Conservation (phyloP, 768 basidiomycete species). For the Guyanaporus albipodus region DNA sequence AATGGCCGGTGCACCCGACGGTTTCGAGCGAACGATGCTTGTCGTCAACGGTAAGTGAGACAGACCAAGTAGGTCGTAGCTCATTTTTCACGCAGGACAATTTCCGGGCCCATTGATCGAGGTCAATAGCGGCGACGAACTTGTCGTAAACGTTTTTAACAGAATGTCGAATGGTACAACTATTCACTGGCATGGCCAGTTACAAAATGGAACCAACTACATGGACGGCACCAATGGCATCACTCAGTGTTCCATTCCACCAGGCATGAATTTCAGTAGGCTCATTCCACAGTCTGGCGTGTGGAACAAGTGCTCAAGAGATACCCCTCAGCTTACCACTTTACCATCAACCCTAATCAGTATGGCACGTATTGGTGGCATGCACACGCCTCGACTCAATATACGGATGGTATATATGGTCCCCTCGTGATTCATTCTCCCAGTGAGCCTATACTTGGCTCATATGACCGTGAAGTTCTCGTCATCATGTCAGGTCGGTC, state of each 20-base stretch:
- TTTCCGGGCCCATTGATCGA: slow-evolving; percentile 34
- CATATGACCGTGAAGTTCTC: slow-evolving; percentile 39
- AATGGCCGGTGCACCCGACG: slow-evolving; percentile 39
- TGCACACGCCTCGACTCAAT: slow-evolving; percentile 35
- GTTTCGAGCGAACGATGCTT: slow-evolving; percentile 38
- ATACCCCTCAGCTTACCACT: slow-evolving; percentile 30
- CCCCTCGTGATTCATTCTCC: slow-evolving; percentile 45
- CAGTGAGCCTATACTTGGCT: slow-evolving; percentile 27
- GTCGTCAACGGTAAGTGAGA: slow-evolving; percentile 42
- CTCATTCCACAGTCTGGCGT: neutral
- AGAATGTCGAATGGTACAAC: slow-evolving; percentile 30
- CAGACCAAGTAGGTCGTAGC: neutral
- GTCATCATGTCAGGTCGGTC: slow-evolving; percentile 35
- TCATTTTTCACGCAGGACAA: slow-evolving; percentile 21
- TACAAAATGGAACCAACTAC: slow-evolving; percentile 44
- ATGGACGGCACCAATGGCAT: slow-evolving; percentile 47
- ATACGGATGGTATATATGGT: slow-evolving; percentile 50
- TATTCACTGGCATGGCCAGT: slow-evolving; percentile 36
- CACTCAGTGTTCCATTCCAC: slow-evolving; percentile 53
- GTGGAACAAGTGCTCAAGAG: neutral
- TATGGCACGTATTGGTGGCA: slow-evolving; percentile 51
- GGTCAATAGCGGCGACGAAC: slow-evolving; percentile 34
- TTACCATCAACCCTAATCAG: slow-evolving; percentile 39
- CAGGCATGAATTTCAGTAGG: slow-evolving; percentile 40
- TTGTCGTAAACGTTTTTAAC: slow-evolving; percentile 35